Evolutionary conservation across 75 land plant genomes (phyloP).

Genomic region (Sequoiadendron giganteum): DNA sequence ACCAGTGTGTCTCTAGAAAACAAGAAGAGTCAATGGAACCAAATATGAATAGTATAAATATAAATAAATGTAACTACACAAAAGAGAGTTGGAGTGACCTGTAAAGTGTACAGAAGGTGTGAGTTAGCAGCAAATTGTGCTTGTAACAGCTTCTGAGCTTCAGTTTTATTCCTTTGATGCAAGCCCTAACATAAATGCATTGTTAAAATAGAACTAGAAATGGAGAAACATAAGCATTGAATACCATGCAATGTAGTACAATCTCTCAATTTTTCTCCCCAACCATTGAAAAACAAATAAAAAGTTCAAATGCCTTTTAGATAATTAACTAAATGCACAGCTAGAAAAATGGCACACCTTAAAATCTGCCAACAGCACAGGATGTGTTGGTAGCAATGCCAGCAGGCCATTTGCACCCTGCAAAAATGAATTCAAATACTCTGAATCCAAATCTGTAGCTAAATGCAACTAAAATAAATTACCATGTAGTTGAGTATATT

Average conservation of each 20-base stretch:
- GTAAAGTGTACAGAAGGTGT: constrained; percentile 24
- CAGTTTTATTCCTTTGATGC: background rate
- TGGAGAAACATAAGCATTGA: background rate
- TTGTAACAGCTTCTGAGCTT: constrained; percentile 12
- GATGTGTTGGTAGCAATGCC: constrained; percentile 36
- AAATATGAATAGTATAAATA: background rate
- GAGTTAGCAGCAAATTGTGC: constrained; percentile 22
- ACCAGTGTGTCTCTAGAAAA: background rate
- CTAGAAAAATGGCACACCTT: constrained; percentile 14
- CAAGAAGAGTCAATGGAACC: background rate
- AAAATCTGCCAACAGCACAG: constrained; percentile 21
- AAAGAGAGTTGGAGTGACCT: constrained; percentile 13
- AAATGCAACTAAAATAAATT: background rate
- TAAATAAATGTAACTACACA: background rate
- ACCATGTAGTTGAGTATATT: background rate
- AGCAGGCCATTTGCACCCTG: constrained; percentile 29
- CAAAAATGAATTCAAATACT: constrained; percentile 3
- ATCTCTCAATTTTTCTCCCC: background rate
- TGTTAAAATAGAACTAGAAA: background rate
- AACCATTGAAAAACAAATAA: background rate
- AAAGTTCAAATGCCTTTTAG: background rate
- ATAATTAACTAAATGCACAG: background rate
- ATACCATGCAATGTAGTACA: background rate
- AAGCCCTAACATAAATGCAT: constrained; percentile 6
- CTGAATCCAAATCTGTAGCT: background rate